Evolutionary conservation across 2,329 filamentous ascomycete species (phyloP), one percentile per base, ranked within the genome.

Genomic region (Aspergillus sp.): DNA sequence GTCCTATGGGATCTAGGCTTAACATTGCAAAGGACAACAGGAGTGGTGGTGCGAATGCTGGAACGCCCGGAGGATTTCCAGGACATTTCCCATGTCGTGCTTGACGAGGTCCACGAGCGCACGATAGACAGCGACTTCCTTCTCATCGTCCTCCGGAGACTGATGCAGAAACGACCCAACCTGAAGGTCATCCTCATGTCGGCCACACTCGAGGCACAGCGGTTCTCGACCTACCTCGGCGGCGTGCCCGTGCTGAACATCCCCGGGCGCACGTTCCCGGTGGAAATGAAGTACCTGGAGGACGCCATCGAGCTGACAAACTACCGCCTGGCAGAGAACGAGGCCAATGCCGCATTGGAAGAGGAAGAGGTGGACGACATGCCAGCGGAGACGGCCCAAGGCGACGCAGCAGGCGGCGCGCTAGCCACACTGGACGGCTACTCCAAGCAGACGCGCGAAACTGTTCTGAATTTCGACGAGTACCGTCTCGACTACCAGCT

Each of bases 41-140:
- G 91, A 65, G 93, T 98, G 36, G 86, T 98, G n/a, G 84, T 98
- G 69, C 79, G 91, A 16, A 96, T 98, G 89, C 70, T 98, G 10
- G 91, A 98, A 58, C 80, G 81, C 6, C 83, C 85, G 0, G 82
- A 86, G 42, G 82, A 93, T 35, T 73, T 98, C 26, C 74, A 78
- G 36, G 89, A 95, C 42, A 80, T 98, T 32, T 94, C 89, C 0
- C 91, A 96, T 62, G 66, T 98, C 38, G 78, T 98, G 28, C 78
- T 98, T n/a, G 91, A 98, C 52, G 91, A 98, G 60, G 89, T 96
- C 2, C 91, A 98, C 53, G 91, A 98, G 58, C 78, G 89, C 40
- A 84, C 86, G 8, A 96, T 98, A 46, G 91, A 98, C 54, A 94
- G 88, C 35, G 91, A 98, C 56, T 95, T 98, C 55, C 68, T 98